A percentile compares a stretch with the other conserved stretches of the same genome.
phyloP scores from a whole-genome alignment of 1,139 yeast species.

The Lodderomyces orthopsilosis region DNA sequence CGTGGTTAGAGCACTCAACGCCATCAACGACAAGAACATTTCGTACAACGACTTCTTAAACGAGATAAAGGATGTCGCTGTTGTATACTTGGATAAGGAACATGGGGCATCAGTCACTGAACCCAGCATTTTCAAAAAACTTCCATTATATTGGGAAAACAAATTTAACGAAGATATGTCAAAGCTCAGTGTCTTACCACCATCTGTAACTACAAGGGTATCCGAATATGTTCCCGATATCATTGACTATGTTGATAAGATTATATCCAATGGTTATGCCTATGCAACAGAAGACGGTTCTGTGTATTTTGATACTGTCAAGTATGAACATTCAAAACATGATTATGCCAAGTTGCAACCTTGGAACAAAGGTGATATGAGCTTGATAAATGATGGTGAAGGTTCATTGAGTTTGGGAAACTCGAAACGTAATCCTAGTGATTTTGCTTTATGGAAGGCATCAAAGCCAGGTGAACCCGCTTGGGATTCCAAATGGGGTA shows the following conservation, averaged over 20 bases:
- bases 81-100: constrained; percentile 68
- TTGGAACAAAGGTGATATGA: constrained; percentile 91
- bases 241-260: constrained; percentile 69
- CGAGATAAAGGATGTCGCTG: constrained; percentile 66
- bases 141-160: constrained; percentile 89
- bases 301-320: constrained; percentile 88
- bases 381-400: constrained; percentile 90
- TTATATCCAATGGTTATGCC: constrained; percentile 78
- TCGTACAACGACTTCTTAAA: constrained; percentile 41
- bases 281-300: constrained; percentile 83
- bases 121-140: constrained; percentile 74
- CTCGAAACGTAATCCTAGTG: constrained; percentile 70
- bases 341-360: constrained; percentile 96
- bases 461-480: constrained; percentile 97
- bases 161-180: constrained; percentile 85
- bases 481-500: constrained; percentile 96
- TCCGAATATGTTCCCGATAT: constrained; percentile 95
- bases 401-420: constrained; percentile 70
- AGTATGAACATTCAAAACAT: constrained; percentile 75
- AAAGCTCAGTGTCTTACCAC: constrained; percentile 76
- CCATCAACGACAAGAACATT: constrained; percentile 27
- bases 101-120: constrained; percentile 78
- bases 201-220: constrained; percentile 89
- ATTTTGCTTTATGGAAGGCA: constrained; percentile 96
- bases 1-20: constrained; percentile 50